Evolutionary conservation across 371 early-diverging fungal species (phyloP), one percentile per base, ranked within the genome.

Genomic region (Choanephora cucurbitarum): DNA sequence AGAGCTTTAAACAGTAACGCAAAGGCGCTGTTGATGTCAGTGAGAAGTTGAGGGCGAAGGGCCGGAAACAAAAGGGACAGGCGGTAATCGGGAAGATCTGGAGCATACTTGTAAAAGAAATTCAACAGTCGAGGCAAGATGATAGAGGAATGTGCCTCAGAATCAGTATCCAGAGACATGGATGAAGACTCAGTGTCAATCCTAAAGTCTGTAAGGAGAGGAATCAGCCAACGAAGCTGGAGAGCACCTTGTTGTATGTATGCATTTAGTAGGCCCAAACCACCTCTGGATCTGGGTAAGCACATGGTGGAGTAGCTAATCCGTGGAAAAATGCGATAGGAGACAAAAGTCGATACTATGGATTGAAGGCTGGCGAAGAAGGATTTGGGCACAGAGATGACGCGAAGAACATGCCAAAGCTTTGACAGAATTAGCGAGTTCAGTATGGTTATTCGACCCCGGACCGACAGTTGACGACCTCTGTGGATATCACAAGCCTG

Each of bases 341-440:
- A 21, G 9, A 62, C 5, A 43, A 62, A 62, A 4, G 22, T 28
- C 10, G n/a, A 18, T 14, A 44, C 44, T 1, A 41, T 24, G 2
- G 46, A 50, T 13, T 43, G 5, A 2, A 62, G 17, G 0, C 2
- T 14, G 4, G 23, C 13, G 14, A 62, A 49, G 15, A 33, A 56
- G 0, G 4, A 7, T 5, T 1, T 13, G 8, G 64, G 50, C 0
- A 51, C 54, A 1, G 39, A 18, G 22, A 48, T 41, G 0, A 65
- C 24, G 15, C 67, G 49, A 0, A 62, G n/a, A n/a, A n/a, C n/a
- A n/a, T n/a, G n/a, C n/a, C n/a, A n/a, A n/a, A n/a, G n/a, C n/a
- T n/a, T n/a, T 23, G 3, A 62, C 33, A 71, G 56, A 1, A 62
- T 42, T 1, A 71, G 31, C 3, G 57, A 42, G 47, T 64, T 71